These are phyloP conservation scores for Malbranchea zuffiana DNA, from an alignment of 2,329 filamentous ascomycete species.

Conservation along the genomic window DNA sequence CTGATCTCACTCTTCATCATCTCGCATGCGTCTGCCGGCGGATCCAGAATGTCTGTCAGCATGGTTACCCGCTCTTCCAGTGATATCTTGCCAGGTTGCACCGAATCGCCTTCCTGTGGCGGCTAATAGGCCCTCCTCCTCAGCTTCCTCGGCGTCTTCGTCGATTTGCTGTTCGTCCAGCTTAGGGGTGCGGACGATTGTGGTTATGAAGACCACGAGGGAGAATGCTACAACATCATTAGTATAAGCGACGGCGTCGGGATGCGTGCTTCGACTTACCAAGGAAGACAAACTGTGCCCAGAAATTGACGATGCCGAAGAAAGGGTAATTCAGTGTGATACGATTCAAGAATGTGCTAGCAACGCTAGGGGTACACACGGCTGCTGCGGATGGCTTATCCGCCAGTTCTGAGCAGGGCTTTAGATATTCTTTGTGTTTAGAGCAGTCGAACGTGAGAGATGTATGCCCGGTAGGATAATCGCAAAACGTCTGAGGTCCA, in stretches of 20 bases:
- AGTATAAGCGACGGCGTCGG: background rate
- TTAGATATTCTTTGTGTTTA: conserved; percentile 56
- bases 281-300: conserved; percentile 89
- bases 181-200: conserved; percentile 68
- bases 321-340: conserved; percentile 91
- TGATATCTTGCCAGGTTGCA: conserved; percentile 81
- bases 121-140: conserved; percentile 84
- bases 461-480: conserved; percentile 52
- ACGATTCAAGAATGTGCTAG: conserved; percentile 86
- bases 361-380: conserved; percentile 82
- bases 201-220: conserved; percentile 65
- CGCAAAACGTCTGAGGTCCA: conserved; percentile 89
- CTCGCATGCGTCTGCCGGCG: conserved; percentile 7
- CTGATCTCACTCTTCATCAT: conserved; percentile 2
- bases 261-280: conserved; percentile 35
- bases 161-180: conserved; percentile 69
- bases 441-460: conserved; percentile 66
- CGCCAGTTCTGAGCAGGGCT: conserved; percentile 68
- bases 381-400: conserved; percentile 59
- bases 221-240: conserved; percentile 48
- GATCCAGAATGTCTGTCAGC: conserved; percentile 5
- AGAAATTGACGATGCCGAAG: conserved; percentile 87
- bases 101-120: conserved; percentile 72
- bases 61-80: conserved; percentile 40
- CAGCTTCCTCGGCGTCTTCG: conserved; percentile 79